These are phyloP conservation scores for Pseudocercospora eumusae DNA, from an alignment of 2,329 filamentous ascomycete species.

Conservation along the genomic window DNA sequence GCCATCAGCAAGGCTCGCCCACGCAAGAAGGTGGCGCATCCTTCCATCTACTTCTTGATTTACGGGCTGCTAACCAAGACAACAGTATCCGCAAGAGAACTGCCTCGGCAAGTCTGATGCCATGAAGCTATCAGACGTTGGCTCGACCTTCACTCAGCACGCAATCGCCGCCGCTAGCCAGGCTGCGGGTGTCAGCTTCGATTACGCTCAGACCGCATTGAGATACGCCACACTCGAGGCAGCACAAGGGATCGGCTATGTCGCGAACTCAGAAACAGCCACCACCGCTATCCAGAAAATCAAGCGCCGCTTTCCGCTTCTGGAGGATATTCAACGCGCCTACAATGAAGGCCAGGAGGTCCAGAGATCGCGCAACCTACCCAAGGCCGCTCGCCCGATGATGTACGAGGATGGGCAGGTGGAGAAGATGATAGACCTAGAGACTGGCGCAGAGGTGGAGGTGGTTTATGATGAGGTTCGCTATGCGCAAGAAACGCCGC, in stretches of 20 bases:
- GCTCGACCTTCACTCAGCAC: slow-evolving; percentile 7
- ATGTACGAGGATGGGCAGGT: background rate
- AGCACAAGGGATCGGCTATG: slow-evolving; percentile 22
- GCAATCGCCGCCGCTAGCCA: slow-evolving; percentile 13
- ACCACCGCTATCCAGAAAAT: slow-evolving; percentile 14
- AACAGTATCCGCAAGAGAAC: slow-evolving; percentile 10
- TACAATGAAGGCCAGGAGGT: slow-evolving; percentile 11
- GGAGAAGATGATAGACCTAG: background rate
- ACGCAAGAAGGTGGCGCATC: background rate
- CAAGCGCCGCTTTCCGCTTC: slow-evolving; percentile 19
- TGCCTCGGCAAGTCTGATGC: slow-evolving; percentile 5
- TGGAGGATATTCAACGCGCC: slow-evolving; percentile 23
- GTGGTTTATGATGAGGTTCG: slow-evolving; percentile 1
- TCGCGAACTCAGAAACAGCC: slow-evolving; percentile 17
- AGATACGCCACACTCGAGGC: slow-evolving; percentile 14
- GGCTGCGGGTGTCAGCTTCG: slow-evolving; percentile 20
- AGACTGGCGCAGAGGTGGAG: slow-evolving; percentile 14
- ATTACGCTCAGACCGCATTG: slow-evolving; percentile 14
- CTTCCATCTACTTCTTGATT: background rate
- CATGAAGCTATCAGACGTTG: background rate
- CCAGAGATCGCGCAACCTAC: background rate
- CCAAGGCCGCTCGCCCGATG: background rate
- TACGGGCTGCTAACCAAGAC: background rate
- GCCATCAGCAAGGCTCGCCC: background rate
- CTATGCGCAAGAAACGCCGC: background rate